phyloP scores from a whole-genome alignment of 257 asterid species.

The Solanum paucissectum region DNA sequence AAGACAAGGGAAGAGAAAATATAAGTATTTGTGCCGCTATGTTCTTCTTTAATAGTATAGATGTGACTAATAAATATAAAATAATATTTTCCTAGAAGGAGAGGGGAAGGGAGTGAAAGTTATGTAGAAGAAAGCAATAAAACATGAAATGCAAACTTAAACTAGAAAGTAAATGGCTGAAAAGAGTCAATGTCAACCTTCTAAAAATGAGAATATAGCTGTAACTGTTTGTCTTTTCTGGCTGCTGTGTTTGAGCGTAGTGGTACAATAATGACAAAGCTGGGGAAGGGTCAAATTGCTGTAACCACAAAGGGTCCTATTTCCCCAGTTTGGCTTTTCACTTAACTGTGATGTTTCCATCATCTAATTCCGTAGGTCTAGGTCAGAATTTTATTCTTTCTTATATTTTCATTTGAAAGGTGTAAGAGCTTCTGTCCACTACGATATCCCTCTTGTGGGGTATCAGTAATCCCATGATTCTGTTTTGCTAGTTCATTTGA shows the following conservation, averaged over 20 bases:
- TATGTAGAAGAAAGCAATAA: neutral
- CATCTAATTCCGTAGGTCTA: neutral
- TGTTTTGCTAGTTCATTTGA: neutral
- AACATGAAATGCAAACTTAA: neutral
- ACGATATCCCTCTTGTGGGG: neutral
- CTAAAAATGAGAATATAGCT: neutral
- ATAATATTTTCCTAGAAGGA: neutral
- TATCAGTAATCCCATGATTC: neutral
- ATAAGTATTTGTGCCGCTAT: neutral
- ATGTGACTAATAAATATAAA: neutral
- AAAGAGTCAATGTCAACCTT: neutral
- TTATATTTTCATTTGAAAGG: neutral
- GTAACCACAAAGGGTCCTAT: neutral
- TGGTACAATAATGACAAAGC: neutral
- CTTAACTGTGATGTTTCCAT: neutral
- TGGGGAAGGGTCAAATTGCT: neutral
- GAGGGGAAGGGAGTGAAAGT: neutral
- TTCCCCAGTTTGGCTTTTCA: neutral
- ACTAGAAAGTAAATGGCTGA: neutral
- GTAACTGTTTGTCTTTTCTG: neutral
- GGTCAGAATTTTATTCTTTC: neutral
- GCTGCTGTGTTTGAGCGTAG: neutral
- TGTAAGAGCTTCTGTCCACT: neutral
- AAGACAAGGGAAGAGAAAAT: neutral
- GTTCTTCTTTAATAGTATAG: neutral